Base-by-base conservation (phyloP, 2,329 filamentous ascomycete species). In the Fusarium tanahbumbuense region DNA sequence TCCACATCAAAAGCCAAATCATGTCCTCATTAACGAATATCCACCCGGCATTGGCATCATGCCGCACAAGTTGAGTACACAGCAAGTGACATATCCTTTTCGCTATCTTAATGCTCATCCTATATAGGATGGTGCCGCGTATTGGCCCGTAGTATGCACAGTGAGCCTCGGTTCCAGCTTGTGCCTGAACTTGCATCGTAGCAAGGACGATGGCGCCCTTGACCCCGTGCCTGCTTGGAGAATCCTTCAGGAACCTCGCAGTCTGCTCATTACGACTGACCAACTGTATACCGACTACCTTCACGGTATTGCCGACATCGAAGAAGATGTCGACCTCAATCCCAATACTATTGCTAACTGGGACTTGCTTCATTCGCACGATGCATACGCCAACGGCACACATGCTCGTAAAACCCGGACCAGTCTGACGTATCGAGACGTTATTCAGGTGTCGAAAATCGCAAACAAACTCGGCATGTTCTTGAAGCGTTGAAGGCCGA, bases 21-120 rank as follows among this genome's bases (percentile, higher is more conserved):
- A 98, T 81, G 93, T 97, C 47, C 85, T 98, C 40, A 89, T 98
- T 73, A 99, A 99, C 76, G 94, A 98, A 79, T 99, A 98, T 79
- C 85, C 86, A 2, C 89, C 93, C 0, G 93, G 93, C 3, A 88
- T 97, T 68, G 95, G 95, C n/a, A 98, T 98, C 71, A 97, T 98
- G 93, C 91, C 94, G 48, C 95, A 98, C 79, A 96, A 98, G 83
- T 78, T 81, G 75, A 79, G 79, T 81, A 74, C 64, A 76, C 56
- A 70, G 62, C 60, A 67, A 50, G 66, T 57, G 50, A 67, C 53
- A 32, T 48, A 44, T 59, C 49, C 41, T 37, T 23, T 45, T 60
- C 53, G 46, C 54, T 56, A 49, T 58, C 32, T 41, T 41, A 77
- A 77, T 76, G 73, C 79, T 81, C 78, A 81, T 81, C 74, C 68